phyloP scores from a whole-genome alignment of 805 yeast species.

The Wickerhamomyces tratensis region DNA sequence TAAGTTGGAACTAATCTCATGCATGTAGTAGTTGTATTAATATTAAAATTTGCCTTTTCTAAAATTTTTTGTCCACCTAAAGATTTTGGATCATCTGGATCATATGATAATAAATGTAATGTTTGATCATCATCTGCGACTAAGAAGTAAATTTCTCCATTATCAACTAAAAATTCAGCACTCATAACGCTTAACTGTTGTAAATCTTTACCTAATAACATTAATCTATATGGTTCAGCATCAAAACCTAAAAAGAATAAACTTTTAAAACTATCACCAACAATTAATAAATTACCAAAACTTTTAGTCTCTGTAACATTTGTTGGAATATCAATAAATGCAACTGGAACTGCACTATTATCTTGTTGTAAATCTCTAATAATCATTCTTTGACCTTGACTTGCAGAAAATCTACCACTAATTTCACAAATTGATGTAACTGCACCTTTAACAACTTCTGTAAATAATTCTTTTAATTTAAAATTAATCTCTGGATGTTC shows the following conservation, averaged over 20 bases:
- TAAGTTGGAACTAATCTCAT: conserved; percentile 33
- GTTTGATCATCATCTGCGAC: conserved; percentile 60
- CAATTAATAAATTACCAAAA: conserved; percentile 68
- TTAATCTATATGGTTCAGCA: conserved; percentile 88
- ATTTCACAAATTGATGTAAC: conserved; percentile 69
- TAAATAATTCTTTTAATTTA: conserved; percentile 61
- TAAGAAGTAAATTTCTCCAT: conserved; percentile 57
- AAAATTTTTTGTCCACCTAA: conserved; percentile 70
- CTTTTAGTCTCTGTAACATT: conserved; percentile 73
- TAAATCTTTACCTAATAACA: conserved; percentile 67
- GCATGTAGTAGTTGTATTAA: conserved; percentile 51
- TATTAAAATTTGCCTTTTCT: conserved; percentile 58
- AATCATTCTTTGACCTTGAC: conserved; percentile 76
- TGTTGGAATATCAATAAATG: conserved; percentile 80
- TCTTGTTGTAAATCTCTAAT: conserved; percentile 82
- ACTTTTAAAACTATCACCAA: conserved; percentile 76
- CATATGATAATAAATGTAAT: conserved; percentile 71
- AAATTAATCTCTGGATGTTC: conserved; percentile 76
- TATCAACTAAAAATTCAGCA: conserved; percentile 69
- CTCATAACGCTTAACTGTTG: conserved; percentile 51
- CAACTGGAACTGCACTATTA: conserved; percentile 83
- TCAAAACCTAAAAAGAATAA: conserved; percentile 82
- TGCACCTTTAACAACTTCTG: conserved; percentile 77
- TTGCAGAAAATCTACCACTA: conserved; percentile 72
- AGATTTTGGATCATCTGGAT: conserved; percentile 86